These are phyloP conservation scores for Peltaster fructicola DNA, from an alignment of 2,329 filamentous ascomycete genomes.

Conservation along the genomic window DNA sequence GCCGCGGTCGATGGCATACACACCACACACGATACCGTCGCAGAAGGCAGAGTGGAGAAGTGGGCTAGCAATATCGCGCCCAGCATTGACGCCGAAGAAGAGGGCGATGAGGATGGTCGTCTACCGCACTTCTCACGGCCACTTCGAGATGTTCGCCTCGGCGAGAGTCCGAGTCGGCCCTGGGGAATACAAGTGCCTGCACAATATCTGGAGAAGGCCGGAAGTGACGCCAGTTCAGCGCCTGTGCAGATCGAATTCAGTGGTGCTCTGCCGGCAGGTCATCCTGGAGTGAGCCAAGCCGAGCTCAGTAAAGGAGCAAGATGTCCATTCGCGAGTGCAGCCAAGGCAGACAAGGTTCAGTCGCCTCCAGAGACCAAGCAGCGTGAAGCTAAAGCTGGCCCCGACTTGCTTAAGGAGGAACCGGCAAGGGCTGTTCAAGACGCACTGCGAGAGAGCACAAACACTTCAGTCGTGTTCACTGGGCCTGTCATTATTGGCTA, in stretches of 20 bases:
- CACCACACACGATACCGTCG: constrained; percentile 26
- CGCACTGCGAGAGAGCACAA: too few relatives aligned
- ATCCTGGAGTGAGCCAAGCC: too few relatives aligned
- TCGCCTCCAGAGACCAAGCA: constrained; percentile 1
- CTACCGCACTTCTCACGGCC: constrained; percentile 66
- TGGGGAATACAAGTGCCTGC: constrained; percentile 77
- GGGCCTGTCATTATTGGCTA: constrained; percentile 92
- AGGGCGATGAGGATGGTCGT: constrained; percentile 34
- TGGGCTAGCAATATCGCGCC: constrained; percentile 62
- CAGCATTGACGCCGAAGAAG: constrained; percentile 17
- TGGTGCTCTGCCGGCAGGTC: too few relatives aligned
- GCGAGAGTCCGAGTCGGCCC: constrained; percentile 79
- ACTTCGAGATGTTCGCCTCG: constrained; percentile 76
- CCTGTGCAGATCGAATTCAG: constrained; percentile 32
- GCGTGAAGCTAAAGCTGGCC: too few relatives aligned
- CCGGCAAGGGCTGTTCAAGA: too few relatives aligned
- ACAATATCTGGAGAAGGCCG: constrained; percentile 25
- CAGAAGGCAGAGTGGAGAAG: constrained; percentile 58
- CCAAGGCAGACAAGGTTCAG: neutral
- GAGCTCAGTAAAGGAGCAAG: too few relatives aligned
- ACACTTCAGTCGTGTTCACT: constrained; percentile 84
- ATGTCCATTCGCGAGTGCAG: constrained; percentile 7
- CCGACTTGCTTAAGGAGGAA: too few relatives aligned
- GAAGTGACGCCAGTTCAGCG: constrained; percentile 21
- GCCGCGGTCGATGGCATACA: too few relatives aligned